phyloP scores from a whole-genome alignment of 495 filamentous ascomycete species.

The Evernia prunastri region DNA sequence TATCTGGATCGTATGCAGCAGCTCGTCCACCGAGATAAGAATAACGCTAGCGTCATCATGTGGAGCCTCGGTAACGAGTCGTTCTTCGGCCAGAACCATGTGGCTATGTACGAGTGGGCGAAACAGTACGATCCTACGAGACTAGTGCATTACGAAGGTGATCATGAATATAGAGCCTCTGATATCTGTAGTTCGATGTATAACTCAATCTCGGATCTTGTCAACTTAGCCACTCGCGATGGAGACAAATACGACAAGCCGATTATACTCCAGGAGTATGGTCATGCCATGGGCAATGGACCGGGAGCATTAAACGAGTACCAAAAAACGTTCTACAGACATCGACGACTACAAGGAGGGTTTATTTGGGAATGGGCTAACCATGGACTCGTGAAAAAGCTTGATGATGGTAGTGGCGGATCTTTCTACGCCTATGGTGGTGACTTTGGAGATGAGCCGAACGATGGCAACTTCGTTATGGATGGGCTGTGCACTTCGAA shows the following conservation, averaged over 20 bases:
- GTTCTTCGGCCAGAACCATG: constrained; percentile 59
- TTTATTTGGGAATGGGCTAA: constrained; percentile 74
- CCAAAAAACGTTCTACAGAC: constrained; percentile 49
- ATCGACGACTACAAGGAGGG: constrained; percentile 58
- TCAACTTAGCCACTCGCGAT: constrained; percentile 35
- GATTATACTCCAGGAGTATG: constrained; percentile 61
- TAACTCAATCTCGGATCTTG: constrained; percentile 45
- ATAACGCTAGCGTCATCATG: constrained; percentile 59
- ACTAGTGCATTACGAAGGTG: constrained; percentile 61
- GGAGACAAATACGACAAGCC: constrained; percentile 47
- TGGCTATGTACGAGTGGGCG: constrained; percentile 56
- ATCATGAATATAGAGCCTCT: constrained; percentile 48
- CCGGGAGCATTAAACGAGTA: constrained; percentile 63
- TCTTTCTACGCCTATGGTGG: constrained; percentile 59
- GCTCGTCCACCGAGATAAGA: constrained; percentile 59
- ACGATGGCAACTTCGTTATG: constrained; percentile 60
- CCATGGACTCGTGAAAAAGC: constrained; percentile 54
- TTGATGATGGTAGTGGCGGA: constrained; percentile 39
- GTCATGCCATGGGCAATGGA: constrained; percentile 68
- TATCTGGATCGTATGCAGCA: constrained; percentile 61
- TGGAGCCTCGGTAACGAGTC: constrained; percentile 68
- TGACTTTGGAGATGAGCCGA: constrained; percentile 60
- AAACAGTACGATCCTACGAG: constrained; percentile 50
- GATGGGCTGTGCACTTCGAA: constrained; percentile 55
- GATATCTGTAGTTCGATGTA: constrained; percentile 69